These are phyloP conservation scores for Achaetomiella virescens DNA, from an alignment of 495 filamentous ascomycete genomes.

Conservation along the genomic window DNA sequence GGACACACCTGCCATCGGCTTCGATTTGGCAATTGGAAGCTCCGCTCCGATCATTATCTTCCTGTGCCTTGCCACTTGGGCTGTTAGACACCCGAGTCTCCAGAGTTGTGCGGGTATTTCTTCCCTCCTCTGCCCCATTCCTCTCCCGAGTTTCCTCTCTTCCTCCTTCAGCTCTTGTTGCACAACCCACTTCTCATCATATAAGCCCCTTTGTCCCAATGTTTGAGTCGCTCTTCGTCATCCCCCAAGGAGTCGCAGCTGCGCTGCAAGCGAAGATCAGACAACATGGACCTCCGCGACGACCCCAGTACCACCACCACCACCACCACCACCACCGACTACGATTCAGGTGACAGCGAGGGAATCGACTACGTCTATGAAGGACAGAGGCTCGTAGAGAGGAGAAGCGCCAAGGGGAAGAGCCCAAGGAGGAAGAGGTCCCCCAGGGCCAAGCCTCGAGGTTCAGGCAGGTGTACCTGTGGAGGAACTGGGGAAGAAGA, in stretches of 20 bases:
- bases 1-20: background rate
- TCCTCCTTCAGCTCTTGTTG: too few relatives aligned
- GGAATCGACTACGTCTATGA: conserved; percentile 22
- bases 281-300: conserved; percentile 17
- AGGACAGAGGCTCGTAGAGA: background rate
- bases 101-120: background rate
- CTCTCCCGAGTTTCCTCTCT: background rate
- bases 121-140: background rate
- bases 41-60: background rate
- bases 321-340: conserved; percentile 27
- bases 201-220: background rate
- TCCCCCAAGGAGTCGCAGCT: conserved; percentile 16
- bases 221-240: conserved; percentile 12
- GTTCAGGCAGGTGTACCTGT: conserved; percentile 1
- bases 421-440: conserved; percentile 16
- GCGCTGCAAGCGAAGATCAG: conserved; percentile 17
- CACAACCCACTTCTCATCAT: background rate
- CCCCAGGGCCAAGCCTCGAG: conserved; percentile 12
- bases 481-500: conserved; percentile 2
- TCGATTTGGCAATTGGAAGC: background rate
- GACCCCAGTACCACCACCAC: conserved; percentile 5
- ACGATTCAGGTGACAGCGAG: conserved; percentile 27
- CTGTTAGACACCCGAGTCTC: background rate
- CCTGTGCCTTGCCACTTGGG: conserved; percentile 2
- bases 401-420: conserved; percentile 3